These are phyloP conservation scores for Malassezia equina DNA, from an alignment of 1,284 basidiomycete species.

Conservation along the genomic window DNA sequence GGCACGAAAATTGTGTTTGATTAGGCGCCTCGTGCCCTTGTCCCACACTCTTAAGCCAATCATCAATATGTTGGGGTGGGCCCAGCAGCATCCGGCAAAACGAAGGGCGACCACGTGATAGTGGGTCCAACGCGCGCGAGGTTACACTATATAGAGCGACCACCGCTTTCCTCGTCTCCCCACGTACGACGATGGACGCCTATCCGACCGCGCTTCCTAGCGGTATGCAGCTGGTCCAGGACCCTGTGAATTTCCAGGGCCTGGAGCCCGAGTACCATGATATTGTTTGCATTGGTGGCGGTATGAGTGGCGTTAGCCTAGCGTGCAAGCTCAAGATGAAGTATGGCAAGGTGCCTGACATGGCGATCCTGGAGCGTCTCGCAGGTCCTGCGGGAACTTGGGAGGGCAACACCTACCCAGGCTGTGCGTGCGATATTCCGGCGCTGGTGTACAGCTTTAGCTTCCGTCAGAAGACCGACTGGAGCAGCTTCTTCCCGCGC, in stretches of 20 bases:
- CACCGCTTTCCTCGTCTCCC: background rate
- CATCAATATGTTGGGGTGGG: background rate
- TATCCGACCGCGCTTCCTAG: background rate
- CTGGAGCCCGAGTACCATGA: conserved; percentile 35
- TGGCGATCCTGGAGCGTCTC: conserved; percentile 29
- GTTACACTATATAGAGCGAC: background rate
- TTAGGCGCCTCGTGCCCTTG: too few relatives aligned
- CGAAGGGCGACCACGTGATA: background rate
- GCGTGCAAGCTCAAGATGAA: conserved; percentile 36
- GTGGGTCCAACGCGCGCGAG: background rate
- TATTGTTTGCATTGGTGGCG: conserved; percentile 37
- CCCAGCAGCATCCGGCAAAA: background rate
- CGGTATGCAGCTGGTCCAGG: conserved; percentile 10
- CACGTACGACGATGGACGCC: background rate
- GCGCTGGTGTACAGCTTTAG: conserved; percentile 43
- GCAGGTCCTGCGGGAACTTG: conserved; percentile 30
- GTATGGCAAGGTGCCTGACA: conserved; percentile 24
- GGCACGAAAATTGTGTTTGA: conserved; percentile 17
- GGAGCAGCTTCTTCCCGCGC: conserved; percentile 33
- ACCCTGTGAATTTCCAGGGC: conserved; percentile 14
- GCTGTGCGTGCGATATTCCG: conserved; percentile 41
- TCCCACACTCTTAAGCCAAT: background rate
- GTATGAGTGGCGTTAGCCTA: conserved; percentile 36
- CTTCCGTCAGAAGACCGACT: conserved; percentile 40
- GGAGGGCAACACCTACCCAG: conserved; percentile 39